Base-by-base conservation (phyloP, 1,139 yeast genomes). In the Scheffersomyces quercinus region DNA sequence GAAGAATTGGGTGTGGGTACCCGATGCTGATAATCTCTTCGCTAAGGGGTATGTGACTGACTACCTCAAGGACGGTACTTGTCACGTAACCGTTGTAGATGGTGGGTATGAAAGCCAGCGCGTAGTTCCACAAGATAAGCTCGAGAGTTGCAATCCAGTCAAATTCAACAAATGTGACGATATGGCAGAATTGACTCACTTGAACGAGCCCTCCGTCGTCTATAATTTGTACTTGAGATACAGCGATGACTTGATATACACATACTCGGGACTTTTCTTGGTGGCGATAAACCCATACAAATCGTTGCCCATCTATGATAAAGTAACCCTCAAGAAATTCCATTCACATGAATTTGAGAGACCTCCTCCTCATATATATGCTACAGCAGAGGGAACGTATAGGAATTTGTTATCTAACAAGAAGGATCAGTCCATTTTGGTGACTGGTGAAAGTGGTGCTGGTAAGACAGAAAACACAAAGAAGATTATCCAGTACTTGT, bases 381-480 rank as follows among this genome's bases (percentile, higher is more conserved):
- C 96, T 2, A 84, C 88, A 28, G 88, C 98, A 0, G 97, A 93
- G 59, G 82, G 83, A 36, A 96, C 99, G 1, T 88, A 83, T 55
- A 78, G 89, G 47, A 88, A 85, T 56, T 73, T 93, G 64, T 70
- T 89, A 15, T 75, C 78, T 28, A 84, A 86, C 54, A 77, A 72
- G 40, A 84, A 83, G 56, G 87, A 91, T 64, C 99, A 95, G 66
- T 84, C 95, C 12, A 89, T 95, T 42, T 72, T 95, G 43, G 98
- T 95, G 10, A 95, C 99, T 1, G 99, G 99, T 49, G 99, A 95
- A 62, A 87, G 96, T 28, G 99, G 99, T 49, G 99, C 99, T 0
- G 99, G 99, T 45, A 93, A 93, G 63, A 93, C 99, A 0, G 99
- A 93, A 67, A 93, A 89, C 55, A 93, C 99, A n/a, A 93, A 93